These are phyloP conservation scores for Pseudocohnilembus persalinus DNA, from an alignment of 169 alveolate species.

Conservation along the genomic window DNA sequence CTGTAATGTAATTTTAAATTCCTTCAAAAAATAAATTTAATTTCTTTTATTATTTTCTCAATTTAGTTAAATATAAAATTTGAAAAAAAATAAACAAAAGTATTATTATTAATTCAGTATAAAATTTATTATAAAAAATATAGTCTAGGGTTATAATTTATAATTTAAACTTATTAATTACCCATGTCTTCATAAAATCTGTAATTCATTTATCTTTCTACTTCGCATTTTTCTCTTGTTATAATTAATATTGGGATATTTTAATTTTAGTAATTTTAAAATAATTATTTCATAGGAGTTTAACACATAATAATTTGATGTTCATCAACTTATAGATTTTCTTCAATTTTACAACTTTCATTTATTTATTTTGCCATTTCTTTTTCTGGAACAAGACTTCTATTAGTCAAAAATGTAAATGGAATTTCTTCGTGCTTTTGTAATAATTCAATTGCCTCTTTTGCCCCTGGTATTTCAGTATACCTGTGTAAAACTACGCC, in stretches of 20 bases:
- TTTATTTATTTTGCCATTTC: not conserved
- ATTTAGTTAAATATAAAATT: too few species aligned
- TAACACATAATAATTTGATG: conserved; percentile 1
- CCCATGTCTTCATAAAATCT: not conserved
- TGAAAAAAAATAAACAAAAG: too few species aligned
- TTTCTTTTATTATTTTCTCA: too few species aligned
- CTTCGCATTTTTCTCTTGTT: not conserved
- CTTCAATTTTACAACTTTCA: not conserved
- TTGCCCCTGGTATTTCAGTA: not conserved
- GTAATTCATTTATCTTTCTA: not conserved
- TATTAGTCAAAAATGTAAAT: conserved; percentile 6
- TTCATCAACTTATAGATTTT: not conserved
- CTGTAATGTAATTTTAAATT: conserved; percentile 3
- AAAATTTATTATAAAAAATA: too few species aligned
- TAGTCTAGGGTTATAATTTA: too few species aligned
- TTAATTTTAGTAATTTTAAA: not conserved
- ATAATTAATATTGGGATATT: conserved; percentile 8
- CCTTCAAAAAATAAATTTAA: too few species aligned
- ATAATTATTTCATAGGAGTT: conserved; percentile 1
- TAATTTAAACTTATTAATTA: too few species aligned
- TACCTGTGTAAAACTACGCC: not conserved
- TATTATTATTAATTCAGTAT: too few species aligned
- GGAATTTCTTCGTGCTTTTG: conserved; percentile 1
- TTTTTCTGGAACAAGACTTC: conserved; percentile 3
- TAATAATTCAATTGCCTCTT: not conserved